Percentiles rank a stretch among this genome's conserved stretches.
phyloP scores from a whole-genome alignment of 441 rosid genomes.

The Brassica hybrid region DNA sequence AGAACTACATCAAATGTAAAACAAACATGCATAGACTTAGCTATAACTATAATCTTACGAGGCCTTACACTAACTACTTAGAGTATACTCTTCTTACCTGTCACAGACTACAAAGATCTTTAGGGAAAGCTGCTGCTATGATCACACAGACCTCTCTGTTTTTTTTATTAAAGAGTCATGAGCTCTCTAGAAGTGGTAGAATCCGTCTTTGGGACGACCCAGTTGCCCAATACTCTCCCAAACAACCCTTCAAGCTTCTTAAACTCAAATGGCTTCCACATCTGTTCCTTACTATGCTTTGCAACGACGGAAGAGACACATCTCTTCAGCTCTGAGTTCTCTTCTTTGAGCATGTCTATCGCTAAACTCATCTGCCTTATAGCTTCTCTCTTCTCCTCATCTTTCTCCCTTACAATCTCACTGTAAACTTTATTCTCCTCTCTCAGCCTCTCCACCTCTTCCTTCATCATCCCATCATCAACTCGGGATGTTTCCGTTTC shows the following conservation, averaged over 20 bases:
- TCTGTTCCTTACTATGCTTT: too few species aligned
- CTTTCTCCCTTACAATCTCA: constrained; percentile 43
- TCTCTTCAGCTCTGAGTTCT: constrained; percentile 40
- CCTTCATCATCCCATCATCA: constrained; percentile 44
- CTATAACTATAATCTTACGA: constrained; percentile 10
- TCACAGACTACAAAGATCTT: constrained; percentile 21
- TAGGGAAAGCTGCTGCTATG: constrained; percentile 14
- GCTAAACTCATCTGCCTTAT: constrained; percentile 47
- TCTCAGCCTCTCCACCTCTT: constrained; percentile 56
- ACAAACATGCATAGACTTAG: constrained; percentile 11
- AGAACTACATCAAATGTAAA: neutral
- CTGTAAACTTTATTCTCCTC: constrained; percentile 45
- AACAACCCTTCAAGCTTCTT: constrained; percentile 32
- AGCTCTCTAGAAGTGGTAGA: constrained; percentile 34
- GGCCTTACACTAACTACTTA: constrained; percentile 26
- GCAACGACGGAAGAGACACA: constrained; percentile 22
- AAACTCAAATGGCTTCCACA: constrained; percentile 40
- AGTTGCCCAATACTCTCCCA: constrained; percentile 34
- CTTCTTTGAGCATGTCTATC: constrained; percentile 42
- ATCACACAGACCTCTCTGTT: constrained; percentile 5
- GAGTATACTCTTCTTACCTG: constrained; percentile 25
- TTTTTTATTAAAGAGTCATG: constrained; percentile 1
- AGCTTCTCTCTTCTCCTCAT: constrained; percentile 66
- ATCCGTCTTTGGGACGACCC: constrained; percentile 25
- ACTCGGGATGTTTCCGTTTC: too few species aligned